Conservation (phyloP, 2,329 filamentous ascomycete species). For the Talaromyces sp. region DNA sequence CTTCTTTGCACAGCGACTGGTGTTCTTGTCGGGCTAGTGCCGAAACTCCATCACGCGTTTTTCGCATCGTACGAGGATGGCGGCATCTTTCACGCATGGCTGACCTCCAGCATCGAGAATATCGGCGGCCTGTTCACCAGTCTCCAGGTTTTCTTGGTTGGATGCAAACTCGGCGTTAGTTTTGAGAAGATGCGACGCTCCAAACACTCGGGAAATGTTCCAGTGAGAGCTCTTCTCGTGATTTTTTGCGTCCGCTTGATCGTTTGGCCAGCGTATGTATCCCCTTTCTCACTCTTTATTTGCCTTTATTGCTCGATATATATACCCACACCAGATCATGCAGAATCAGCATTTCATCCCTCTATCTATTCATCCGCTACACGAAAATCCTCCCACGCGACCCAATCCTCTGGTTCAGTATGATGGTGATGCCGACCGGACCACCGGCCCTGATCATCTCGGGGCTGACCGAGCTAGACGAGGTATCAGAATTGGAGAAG, state of each 20-base stretch:
- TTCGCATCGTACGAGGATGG: slow-evolving; percentile 56
- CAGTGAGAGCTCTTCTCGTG: slow-evolving; percentile 42
- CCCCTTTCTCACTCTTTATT: background rate
- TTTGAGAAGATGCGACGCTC: slow-evolving; percentile 42
- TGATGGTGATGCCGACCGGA: slow-evolving; percentile 58
- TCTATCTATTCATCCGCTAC: slow-evolving; percentile 52
- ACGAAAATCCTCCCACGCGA: slow-evolving; percentile 52
- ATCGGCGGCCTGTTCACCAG: slow-evolving; percentile 62
- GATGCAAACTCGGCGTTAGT: slow-evolving; percentile 59
- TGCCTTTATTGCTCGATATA: background rate
- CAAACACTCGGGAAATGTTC: slow-evolving; percentile 31
- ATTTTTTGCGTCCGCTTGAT: slow-evolving; percentile 56
- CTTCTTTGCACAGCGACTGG: slow-evolving; percentile 58
- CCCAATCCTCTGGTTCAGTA: slow-evolving; percentile 62
- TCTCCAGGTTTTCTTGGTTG: slow-evolving; percentile 62
- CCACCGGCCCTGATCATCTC: slow-evolving; percentile 53
- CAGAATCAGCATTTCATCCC: slow-evolving; percentile 48
- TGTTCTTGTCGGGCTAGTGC: slow-evolving; percentile 56
- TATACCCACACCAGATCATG: background rate
- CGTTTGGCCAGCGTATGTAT: slow-evolving; percentile 51
- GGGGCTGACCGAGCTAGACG: slow-evolving; percentile 47
- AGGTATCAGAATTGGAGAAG: slow-evolving; percentile 42
- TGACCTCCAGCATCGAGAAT: slow-evolving; percentile 58
- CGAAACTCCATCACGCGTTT: slow-evolving; percentile 57
- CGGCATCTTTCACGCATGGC: slow-evolving; percentile 63